Conservation (phyloP, 2,329 filamentous ascomycete species). For the Botrytis byssoidea region DNA sequence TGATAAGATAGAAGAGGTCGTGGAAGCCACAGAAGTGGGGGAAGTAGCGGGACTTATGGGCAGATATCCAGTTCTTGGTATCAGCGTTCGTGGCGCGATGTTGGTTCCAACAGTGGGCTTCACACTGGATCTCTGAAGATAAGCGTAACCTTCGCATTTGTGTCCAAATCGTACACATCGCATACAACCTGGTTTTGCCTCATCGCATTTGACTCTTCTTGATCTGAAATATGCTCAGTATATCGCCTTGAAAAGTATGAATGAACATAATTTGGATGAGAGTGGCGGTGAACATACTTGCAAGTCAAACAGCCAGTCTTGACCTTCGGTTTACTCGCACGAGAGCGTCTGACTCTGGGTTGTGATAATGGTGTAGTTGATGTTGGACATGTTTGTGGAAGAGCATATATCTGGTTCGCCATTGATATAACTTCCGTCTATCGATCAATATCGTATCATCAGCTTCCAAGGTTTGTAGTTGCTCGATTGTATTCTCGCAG, state of each 20-base stretch:
- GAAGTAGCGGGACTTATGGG: slow-evolving; percentile 10
- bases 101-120: slow-evolving; percentile 5
- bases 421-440: background rate
- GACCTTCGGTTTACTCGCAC: slow-evolving; percentile 37
- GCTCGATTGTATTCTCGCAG: background rate
- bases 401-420: slow-evolving; percentile 7
- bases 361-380: background rate
- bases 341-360: slow-evolving; percentile 22
- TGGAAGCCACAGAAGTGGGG: slow-evolving; percentile 12
- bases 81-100: slow-evolving; percentile 6
- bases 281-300: slow-evolving; percentile 33
- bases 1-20: slow-evolving; percentile 3
- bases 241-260: background rate
- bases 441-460: background rate
- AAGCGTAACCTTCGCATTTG: slow-evolving; percentile 38
- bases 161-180: slow-evolving; percentile 37
- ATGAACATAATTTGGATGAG: background rate
- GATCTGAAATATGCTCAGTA: slow-evolving; percentile 28
- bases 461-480: no score
- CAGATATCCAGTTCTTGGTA: slow-evolving; percentile 8
- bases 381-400: slow-evolving; percentile 3
- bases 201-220: slow-evolving; percentile 39
- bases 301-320: slow-evolving; percentile 39
- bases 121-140: slow-evolving; percentile 9
- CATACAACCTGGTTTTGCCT: slow-evolving; percentile 36